phyloP scores from a whole-genome alignment of 78 protist species.

The Monocercomonoides exilis region DNA sequence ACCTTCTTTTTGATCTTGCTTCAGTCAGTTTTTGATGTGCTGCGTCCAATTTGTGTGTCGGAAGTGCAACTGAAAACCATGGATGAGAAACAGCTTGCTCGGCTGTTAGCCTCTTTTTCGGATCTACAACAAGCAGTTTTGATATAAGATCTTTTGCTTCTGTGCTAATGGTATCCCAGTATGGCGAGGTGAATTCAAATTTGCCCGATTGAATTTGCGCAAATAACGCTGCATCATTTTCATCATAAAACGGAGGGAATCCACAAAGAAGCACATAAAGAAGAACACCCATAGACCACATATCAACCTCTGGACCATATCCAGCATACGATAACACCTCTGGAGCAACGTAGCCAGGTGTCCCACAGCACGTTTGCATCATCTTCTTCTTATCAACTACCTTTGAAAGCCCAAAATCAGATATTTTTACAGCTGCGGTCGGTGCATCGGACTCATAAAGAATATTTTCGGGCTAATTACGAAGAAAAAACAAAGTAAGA shows the following conservation, averaged over 20 bases:
- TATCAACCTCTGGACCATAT: slow-evolving; percentile 62
- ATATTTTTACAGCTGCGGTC: slow-evolving; percentile 17
- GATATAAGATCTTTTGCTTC: slow-evolving; percentile 28
- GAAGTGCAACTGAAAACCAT: slow-evolving; percentile 28
- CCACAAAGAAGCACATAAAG: slow-evolving; percentile 70
- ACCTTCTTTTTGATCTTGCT: too few relatives aligned
- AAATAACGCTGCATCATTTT: slow-evolving; percentile 58
- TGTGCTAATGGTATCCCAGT: slow-evolving; percentile 4
- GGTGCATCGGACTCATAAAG: slow-evolving; percentile 11
- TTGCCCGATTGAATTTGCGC: slow-evolving; percentile 65
- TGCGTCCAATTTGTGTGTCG: neutral
- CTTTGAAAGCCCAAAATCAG: slow-evolving; percentile 49
- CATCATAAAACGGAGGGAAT: slow-evolving; percentile 78
- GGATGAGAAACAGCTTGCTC: slow-evolving; percentile 44
- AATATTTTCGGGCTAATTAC: slow-evolving; percentile 41
- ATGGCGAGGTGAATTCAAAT: slow-evolving; percentile 69
- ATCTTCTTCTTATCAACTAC: neutral
- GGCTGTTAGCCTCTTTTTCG: slow-evolving; percentile 19
- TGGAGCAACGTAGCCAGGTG: slow-evolving; percentile 50
- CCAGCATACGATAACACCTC: slow-evolving; percentile 52
- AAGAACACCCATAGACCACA: slow-evolving; percentile 66
- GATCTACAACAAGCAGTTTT: slow-evolving; percentile 33
- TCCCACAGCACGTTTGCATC: slow-evolving; percentile 39
- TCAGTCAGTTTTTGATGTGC: slow-evolving; percentile 1
- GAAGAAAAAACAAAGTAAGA: neutral